Evolutionary conservation across 2,329 filamentous ascomycete genomes (phyloP), one percentile per base, ranked within the genome.

Genomic region (Pleurostoma richardsiae): DNA sequence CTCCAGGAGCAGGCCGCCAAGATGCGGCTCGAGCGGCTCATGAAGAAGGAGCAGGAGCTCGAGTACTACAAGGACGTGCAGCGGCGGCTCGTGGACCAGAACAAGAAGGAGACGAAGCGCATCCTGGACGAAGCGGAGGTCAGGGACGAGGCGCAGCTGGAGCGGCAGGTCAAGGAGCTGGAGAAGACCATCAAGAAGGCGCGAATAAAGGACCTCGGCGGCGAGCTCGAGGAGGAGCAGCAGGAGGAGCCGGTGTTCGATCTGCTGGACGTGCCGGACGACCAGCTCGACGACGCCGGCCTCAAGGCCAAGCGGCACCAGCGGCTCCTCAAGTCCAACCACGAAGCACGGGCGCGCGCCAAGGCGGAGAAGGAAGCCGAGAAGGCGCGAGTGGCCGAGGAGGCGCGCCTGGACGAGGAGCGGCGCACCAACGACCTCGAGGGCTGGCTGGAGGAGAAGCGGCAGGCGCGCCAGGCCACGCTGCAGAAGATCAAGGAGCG

Each of bases 331-430:
- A 99, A 97, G 66, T 91, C 90, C 2, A 96, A 95, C 57, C 85
- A 96, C 59, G 94, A 97, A 53, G 94, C 94, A 4, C 82, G 94
- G 11, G 88, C 88, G 28, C 83, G 94, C n/a, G 91, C 94, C 33
- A 97, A 96, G 69, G 88, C 87, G 0, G 94, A 99, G 63, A 99
- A 97, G 65, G 91, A 96, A 59, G 86, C 85, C 2, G 94, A 97
- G 59, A 94, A 90, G 66, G 89, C 89, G 0, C 81, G 94, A 5
- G 65, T 86, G 50, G 89, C 84, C 40, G 90, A 96, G 62, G 86
- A 92, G 56, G 86, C 94, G 56, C 82, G 90, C 4, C 73, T 87
- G 1, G 94, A 99, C 62, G 81, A 85, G 48, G 89, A 96, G 59
- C 83, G 85, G 44, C 83, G 94, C 38, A 85, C 90, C 55, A 90